Evolutionary conservation across 192 early-diverging fungal genomes (phyloP).

Genomic region (Dispira simplex): DNA sequence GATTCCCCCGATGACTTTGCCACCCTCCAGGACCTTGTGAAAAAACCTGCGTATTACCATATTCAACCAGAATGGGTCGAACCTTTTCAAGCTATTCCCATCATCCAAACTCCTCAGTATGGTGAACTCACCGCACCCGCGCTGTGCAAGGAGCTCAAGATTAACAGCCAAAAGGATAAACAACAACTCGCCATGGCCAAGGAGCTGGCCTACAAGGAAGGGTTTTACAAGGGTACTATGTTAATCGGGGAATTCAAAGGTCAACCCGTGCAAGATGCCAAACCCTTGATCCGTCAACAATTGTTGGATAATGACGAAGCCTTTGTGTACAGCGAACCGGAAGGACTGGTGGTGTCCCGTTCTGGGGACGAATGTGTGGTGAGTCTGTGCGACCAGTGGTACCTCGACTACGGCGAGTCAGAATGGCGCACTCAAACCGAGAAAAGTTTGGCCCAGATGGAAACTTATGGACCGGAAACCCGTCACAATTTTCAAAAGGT

Average conservation of each 20-base stretch:
- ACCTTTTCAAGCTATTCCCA: constrained; percentile 63
- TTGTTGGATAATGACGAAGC: constrained; percentile 56
- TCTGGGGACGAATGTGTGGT: constrained; percentile 97
- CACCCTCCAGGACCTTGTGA: constrained; percentile 79
- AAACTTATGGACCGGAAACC: constrained; percentile 67
- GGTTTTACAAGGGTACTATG: constrained; percentile 88
- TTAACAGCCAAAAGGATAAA: constrained; percentile 93
- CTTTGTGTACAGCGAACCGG: constrained; percentile 92
- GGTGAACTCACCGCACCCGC: constrained; percentile 75
- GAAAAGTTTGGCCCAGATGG: constrained; percentile 64
- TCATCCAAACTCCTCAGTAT: constrained; percentile 74
- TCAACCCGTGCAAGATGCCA: constrained; percentile 80
- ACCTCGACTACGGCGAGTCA: constrained; percentile 91
- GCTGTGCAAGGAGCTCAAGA: constrained; percentile 83
- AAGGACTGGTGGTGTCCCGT: constrained; percentile 79
- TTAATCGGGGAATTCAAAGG: constrained; percentile 68
- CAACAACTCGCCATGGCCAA: constrained; percentile 84
- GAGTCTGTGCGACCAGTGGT: constrained; percentile 95
- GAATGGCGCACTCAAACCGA: constrained; percentile 63
- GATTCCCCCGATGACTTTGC: constrained; percentile 97
- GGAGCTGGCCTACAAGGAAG: constrained; percentile 93
- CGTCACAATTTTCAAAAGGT: constrained; percentile 72
- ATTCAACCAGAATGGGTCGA: constrained; percentile 79
- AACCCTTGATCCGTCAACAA: constrained; percentile 57
- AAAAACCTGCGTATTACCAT: constrained; percentile 88